Conservation (phyloP, 2,329 filamentous ascomycete genomes). For the Verruconis gallopava region DNA sequence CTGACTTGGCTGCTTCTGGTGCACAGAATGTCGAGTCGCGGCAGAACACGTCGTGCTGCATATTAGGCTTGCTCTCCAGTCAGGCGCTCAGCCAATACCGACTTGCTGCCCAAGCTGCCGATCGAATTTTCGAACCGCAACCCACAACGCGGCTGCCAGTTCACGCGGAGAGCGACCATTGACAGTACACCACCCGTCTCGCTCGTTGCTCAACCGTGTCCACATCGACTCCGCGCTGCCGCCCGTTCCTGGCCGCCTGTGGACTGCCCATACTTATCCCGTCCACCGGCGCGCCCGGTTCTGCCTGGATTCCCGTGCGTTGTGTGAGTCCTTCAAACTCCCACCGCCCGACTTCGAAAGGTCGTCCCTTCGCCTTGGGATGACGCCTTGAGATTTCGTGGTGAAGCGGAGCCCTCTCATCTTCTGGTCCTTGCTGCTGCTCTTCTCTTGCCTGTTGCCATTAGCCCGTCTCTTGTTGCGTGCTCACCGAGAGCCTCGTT, state of each 20-base stretch:
- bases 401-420: slow-evolving; percentile 1
- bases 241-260: background rate
- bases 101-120: background rate
- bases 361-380: background rate
- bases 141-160: background rate
- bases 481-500: slow-evolving; percentile 1
- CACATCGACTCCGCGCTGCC: too few species aligned
- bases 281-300: background rate
- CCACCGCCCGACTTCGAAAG: background rate
- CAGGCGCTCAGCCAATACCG: background rate
- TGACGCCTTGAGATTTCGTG: slow-evolving; percentile 2
- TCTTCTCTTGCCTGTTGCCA: background rate
- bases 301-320: background rate
- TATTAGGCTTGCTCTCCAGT: background rate
- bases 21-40: background rate
- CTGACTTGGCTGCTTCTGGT: background rate
- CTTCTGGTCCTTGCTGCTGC: background rate
- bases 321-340: slow-evolving; percentile 1
- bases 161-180: background rate
- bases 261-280: background rate
- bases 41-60: background rate
- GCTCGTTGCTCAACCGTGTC: too few species aligned
- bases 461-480: too few species aligned
- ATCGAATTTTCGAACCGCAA: too few species aligned
- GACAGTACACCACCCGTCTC: background rate